These are phyloP conservation scores for Populus euphratica DNA, from an alignment of 345 rosid genomes.

Conservation along the genomic window DNA sequence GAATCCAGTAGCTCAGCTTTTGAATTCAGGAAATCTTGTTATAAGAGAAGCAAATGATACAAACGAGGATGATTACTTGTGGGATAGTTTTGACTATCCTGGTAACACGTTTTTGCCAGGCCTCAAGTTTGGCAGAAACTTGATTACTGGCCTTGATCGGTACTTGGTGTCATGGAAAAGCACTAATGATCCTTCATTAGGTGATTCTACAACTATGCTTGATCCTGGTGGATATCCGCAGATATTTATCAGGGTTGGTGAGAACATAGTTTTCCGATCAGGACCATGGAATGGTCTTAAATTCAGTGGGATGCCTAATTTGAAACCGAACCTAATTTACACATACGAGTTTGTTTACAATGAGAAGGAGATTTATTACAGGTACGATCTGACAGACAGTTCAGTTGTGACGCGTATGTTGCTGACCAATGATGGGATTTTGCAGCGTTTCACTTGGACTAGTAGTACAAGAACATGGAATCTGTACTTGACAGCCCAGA, in stretches of 20 bases:
- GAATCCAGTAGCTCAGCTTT: slow-evolving; percentile 20
- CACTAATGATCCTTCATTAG: slow-evolving; percentile 24
- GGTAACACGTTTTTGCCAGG: slow-evolving; percentile 9
- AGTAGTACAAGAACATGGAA: not conserved
- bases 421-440: slow-evolving; percentile 5
- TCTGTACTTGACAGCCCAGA: slow-evolving; percentile 1
- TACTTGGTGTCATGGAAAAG: slow-evolving; percentile 19
- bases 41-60: slow-evolving; percentile 17
- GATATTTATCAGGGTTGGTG: slow-evolving; percentile 10
- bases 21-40: slow-evolving; percentile 29
- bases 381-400: slow-evolving; percentile 7
- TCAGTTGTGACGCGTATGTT: slow-evolving; percentile 17
- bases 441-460: slow-evolving; percentile 10
- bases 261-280: not conserved
- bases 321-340: slow-evolving; percentile 2
- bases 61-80: not conserved
- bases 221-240: slow-evolving; percentile 30
- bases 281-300: slow-evolving; percentile 38
- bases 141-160: slow-evolving; percentile 1
- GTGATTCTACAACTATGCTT: slow-evolving; percentile 14
- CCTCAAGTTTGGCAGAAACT: slow-evolving; percentile 9
- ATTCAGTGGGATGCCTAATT: slow-evolving; percentile 25
- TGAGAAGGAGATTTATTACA: slow-evolving; percentile 16
- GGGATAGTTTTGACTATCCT: slow-evolving; percentile 20
- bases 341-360: slow-evolving; percentile 13